These are phyloP conservation scores for Baudoinia panamericana DNA, from an alignment of 495 filamentous ascomycete genomes.

Conservation along the genomic window DNA sequence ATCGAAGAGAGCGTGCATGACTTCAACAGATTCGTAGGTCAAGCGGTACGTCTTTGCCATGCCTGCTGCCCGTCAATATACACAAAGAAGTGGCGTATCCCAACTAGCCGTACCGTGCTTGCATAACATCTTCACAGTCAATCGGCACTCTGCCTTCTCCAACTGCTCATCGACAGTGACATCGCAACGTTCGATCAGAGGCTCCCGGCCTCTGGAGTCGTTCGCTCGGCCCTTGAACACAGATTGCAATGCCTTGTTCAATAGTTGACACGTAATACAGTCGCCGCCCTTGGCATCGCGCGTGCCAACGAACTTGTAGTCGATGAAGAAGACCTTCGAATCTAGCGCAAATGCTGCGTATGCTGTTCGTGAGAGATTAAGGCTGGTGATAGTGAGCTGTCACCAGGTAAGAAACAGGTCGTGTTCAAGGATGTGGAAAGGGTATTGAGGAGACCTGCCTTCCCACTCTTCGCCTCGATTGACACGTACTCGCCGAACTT, in stretches of 20 bases:
- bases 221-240: constrained; percentile 54
- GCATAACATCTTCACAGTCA: constrained; percentile 72
- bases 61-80: constrained; percentile 35
- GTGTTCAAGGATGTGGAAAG: too few relatives aligned
- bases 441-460: constrained; percentile 24
- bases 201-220: constrained; percentile 55
- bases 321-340: constrained; percentile 63
- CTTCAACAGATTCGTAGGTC: constrained; percentile 69
- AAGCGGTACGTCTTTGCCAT: constrained; percentile 86
- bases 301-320: constrained; percentile 50
- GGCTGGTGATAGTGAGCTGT: constrained; percentile 65
- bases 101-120: constrained; percentile 51
- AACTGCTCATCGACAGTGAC: constrained; percentile 64
- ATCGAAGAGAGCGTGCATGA: constrained; percentile 83
- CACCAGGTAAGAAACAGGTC: constrained; percentile 2
- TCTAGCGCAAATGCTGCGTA: constrained; percentile 73
- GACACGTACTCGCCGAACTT: constrained; percentile 89
- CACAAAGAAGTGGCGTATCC: neutral
- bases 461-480: constrained; percentile 74
- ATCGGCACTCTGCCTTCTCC: constrained; percentile 58
- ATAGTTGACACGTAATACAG: constrained; percentile 64
- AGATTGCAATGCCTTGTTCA: constrained; percentile 61
- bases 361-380: constrained; percentile 88
- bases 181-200: constrained; percentile 75
- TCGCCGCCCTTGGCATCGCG: constrained; percentile 29